Conservation (phyloP, 2,329 filamentous ascomycete species). For the Hypoxylon sp. region DNA sequence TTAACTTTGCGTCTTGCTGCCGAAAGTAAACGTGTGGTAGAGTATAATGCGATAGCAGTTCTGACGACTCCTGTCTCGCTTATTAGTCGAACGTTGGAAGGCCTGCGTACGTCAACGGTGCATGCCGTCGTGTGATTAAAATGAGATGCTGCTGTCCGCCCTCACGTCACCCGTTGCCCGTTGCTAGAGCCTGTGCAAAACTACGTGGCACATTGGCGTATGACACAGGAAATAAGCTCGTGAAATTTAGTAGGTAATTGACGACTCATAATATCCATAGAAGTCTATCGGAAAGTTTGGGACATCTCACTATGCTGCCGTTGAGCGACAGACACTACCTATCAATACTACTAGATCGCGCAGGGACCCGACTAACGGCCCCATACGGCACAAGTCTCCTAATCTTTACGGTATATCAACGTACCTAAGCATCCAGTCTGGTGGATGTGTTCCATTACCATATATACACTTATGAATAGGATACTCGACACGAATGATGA, state of each 20-base stretch:
- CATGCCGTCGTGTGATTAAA: conserved; percentile 20
- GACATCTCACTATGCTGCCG: conserved; percentile 1
- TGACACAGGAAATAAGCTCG: conserved; percentile 7
- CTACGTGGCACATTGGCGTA: conserved; percentile 9
- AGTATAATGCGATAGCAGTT: conserved; percentile 2
- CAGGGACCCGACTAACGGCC: conserved; percentile 19
- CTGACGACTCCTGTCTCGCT: conserved; percentile 15
- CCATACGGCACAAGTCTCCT: too few relatives aligned
- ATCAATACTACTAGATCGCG: conserved; percentile 18
- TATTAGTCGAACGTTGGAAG: conserved; percentile 19
- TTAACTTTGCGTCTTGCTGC: not conserved
- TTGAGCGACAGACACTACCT: too few relatives aligned
- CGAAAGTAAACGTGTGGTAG: not conserved
- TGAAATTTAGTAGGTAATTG: not conserved
- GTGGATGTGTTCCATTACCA: too few relatives aligned
- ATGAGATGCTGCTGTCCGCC: not conserved
- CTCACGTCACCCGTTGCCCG: too few relatives aligned
- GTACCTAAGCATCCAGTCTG: too few relatives aligned
- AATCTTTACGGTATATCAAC: too few relatives aligned
- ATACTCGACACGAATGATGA: not conserved
- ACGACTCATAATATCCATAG: too few relatives aligned
- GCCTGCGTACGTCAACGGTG: conserved; percentile 27
- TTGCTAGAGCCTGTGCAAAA: too few relatives aligned
- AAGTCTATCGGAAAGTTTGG: conserved; percentile 7
- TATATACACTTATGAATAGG: too few relatives aligned